phyloP scores from a whole-genome alignment of 768 basidiomycete genomes.

The Kockovaella imperatae region DNA sequence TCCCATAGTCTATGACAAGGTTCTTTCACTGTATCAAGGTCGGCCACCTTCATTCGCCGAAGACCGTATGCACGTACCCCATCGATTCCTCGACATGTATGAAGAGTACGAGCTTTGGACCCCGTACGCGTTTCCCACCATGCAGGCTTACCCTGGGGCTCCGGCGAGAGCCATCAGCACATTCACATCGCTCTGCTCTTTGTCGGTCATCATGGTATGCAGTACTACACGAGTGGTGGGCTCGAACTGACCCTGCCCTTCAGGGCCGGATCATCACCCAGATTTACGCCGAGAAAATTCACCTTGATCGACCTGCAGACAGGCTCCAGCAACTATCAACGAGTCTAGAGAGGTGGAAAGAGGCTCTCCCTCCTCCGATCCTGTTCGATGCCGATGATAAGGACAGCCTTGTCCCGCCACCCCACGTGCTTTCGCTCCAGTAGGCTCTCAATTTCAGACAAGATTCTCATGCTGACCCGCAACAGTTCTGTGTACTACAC shows the following conservation, averaged over 20 bases:
- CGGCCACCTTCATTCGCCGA: conserved; percentile 13
- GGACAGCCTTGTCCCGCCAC: conserved; percentile 5
- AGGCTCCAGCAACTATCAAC: conserved; percentile 4
- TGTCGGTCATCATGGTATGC: conserved; percentile 22
- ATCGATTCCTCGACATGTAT: conserved; percentile 19
- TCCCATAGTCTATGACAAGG: conserved; percentile 21
- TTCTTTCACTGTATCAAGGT: conserved; percentile 26
- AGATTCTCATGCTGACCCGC: background rate
- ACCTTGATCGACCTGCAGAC: conserved; percentile 1
- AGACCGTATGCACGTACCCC: conserved; percentile 17
- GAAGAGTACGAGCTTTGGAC: conserved; percentile 27
- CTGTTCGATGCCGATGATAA: background rate
- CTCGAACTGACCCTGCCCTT: background rate
- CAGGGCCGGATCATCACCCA: conserved; percentile 14
- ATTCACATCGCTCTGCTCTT: conserved; percentile 16
- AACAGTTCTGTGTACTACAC: conserved; percentile 18
- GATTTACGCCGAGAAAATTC: conserved; percentile 11
- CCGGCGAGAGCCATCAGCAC: conserved; percentile 20
- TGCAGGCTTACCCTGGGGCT: conserved; percentile 9
- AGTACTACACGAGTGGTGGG: too few relatives aligned
- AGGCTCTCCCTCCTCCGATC: conserved; percentile 4
- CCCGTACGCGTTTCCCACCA: conserved; percentile 16
- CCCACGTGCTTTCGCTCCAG: conserved; percentile 12
- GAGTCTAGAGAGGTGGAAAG: conserved; percentile 8
- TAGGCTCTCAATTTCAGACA: background rate